Percentiles rank a stretch among this genome's conserved stretches.
phyloP scores from a whole-genome alignment of 768 basidiomycete genomes.

The Gelatoporia subvermispora region DNA sequence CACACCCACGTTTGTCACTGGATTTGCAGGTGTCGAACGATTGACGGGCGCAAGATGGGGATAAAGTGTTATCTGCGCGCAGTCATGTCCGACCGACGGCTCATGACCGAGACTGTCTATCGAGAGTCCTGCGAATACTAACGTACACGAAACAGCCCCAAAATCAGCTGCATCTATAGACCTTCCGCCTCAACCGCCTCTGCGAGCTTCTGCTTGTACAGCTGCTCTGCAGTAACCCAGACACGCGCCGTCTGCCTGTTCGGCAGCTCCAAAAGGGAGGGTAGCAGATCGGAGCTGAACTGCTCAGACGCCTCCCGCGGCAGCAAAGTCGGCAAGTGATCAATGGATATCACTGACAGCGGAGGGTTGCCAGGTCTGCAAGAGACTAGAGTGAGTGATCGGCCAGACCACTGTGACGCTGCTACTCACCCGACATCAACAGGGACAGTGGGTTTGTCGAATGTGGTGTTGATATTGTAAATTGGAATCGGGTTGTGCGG shows the following conservation, averaged over 20 bases:
- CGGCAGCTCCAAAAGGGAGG: conserved; percentile 77
- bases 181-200: conserved; percentile 40
- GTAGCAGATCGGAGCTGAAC: conserved; percentile 84
- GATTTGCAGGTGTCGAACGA: too few relatives aligned
- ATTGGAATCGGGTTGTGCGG: conserved; percentile 97
- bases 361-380: conserved; percentile 57
- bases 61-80: background rate
- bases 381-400: conserved; percentile 11
- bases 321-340: conserved; percentile 92
- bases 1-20: too few relatives aligned
- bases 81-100: background rate
- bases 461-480: conserved; percentile 91
- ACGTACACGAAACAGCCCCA: background rate
- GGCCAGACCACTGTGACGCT: background rate
- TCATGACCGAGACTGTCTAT: too few relatives aligned
- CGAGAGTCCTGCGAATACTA: too few relatives aligned
- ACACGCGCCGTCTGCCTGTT: conserved; percentile 61
- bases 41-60: too few relatives aligned
- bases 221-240: conserved; percentile 82
- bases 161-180: conserved; percentile 8
- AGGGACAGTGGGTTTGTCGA: conserved; percentile 84
- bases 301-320: conserved; percentile 97
- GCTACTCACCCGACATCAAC: conserved; percentile 72
- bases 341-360: conserved; percentile 88
- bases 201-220: conserved; percentile 66